phyloP scores from a whole-genome alignment of 2,329 filamentous ascomycete genomes.

The Microthyrium microscopicum region DNA sequence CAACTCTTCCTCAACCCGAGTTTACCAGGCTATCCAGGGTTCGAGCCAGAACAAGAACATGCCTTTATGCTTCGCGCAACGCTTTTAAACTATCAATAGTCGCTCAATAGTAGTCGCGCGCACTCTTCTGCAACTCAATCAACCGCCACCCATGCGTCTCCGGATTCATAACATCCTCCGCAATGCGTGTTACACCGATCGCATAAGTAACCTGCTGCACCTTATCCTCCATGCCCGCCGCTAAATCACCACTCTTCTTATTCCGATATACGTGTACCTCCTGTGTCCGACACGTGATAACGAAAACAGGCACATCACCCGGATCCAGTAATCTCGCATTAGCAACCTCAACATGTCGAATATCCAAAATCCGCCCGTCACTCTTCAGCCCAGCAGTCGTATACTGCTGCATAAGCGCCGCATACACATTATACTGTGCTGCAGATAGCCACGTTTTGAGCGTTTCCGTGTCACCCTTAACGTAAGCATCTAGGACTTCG shows the following conservation, averaged over 20 bases:
- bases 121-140: conserved; percentile 98
- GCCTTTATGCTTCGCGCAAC: no score
- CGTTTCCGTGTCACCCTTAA: conserved; percentile 84
- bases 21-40: no score
- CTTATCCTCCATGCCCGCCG: conserved; percentile 96
- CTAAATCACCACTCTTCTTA: conserved; percentile 72
- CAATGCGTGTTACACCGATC: conserved; percentile 83
- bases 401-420: conserved; percentile 93
- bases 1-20: no score
- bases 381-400: conserved; percentile 84
- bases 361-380: conserved; percentile 88
- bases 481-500: conserved; percentile 92
- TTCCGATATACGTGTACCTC: conserved; percentile 96
- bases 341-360: conserved; percentile 80
- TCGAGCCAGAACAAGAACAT: no score
- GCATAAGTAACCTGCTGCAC: conserved; percentile 97
- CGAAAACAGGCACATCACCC: conserved; percentile 84
- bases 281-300: conserved; percentile 90
- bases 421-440: conserved; percentile 91
- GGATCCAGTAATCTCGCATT: conserved; percentile 67
- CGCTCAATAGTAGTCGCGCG: conserved; percentile 64
- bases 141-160: conserved; percentile 94
- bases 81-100: no score
- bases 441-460: conserved; percentile 92
- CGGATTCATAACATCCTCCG: conserved; percentile 91